Evolutionary conservation across 768 basidiomycete species (phyloP).

Genomic region (Auricularia sp.): DNA sequence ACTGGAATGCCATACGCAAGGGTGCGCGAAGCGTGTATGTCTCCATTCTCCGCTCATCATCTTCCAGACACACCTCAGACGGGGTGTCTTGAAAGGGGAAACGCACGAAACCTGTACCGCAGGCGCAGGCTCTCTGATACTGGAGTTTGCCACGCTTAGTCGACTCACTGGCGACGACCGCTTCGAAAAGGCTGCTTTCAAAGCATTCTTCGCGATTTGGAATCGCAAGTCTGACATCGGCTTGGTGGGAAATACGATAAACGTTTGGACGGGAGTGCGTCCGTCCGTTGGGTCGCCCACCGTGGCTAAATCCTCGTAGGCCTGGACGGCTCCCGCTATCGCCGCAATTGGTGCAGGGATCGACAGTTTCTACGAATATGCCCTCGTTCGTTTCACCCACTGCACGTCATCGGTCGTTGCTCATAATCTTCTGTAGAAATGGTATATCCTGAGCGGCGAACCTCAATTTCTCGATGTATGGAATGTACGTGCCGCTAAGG

Average conservation of each 20-base stretch:
- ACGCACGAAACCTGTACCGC: conserved; percentile 85
- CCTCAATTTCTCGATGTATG: conserved; percentile 74
- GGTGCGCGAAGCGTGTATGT: conserved; percentile 30
- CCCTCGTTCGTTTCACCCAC: conserved; percentile 26
- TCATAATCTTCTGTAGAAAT: conserved; percentile 33
- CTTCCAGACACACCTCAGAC: conserved; percentile 66
- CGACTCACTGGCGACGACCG: conserved; percentile 81
- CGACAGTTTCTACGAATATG: conserved; percentile 93
- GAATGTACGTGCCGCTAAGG: conserved; percentile 17
- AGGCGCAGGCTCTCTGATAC: conserved; percentile 83
- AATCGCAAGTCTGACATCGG: conserved; percentile 77
- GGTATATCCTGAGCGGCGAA: conserved; percentile 86
- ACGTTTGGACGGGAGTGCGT: conserved; percentile 69
- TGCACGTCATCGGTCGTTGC: too few species aligned
- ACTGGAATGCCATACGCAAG: conserved; percentile 91
- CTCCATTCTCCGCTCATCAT: conserved; percentile 4
- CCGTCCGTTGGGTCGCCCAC: background rate
- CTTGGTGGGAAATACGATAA: conserved; percentile 81
- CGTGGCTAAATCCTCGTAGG: conserved; percentile 24
- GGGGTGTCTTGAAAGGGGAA: conserved; percentile 69
- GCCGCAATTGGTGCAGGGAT: conserved; percentile 88
- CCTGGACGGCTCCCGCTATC: conserved; percentile 67
- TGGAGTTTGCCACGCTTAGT: conserved; percentile 91
- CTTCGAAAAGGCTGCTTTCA: conserved; percentile 82
- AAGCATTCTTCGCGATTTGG: conserved; percentile 91